Base-by-base conservation (phyloP, 2,329 filamentous ascomycete genomes). In the Sclerotinia spermophila region DNA sequence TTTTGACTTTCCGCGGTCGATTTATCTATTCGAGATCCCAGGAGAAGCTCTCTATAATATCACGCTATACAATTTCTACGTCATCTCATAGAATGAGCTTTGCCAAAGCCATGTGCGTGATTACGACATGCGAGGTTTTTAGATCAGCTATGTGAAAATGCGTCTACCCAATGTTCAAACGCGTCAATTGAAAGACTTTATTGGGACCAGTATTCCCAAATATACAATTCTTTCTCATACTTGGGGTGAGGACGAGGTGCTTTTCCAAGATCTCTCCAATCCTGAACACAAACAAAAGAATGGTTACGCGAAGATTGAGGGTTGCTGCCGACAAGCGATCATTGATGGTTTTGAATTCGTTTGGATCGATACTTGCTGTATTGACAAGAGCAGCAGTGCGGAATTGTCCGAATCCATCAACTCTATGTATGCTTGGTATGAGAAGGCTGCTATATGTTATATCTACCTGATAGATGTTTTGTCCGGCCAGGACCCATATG, bases 321-420 rank as follows among this genome's bases (percentile, higher is more conserved):
- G 45, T 40, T 67, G 65, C n/a, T 35, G 33, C 33, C 45, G 6
- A 21, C 51, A 44, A 13, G 65, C 65, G 10, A 61, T 61, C 7
- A 33, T 24, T n/a, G 61, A 66, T 35, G 6, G 21, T 30, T 51
- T 30, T 33, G 48, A 40, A 24, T 70, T 38, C 5, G 24, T 71
- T 48, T 68, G 67, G 72, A 72, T 73, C 48, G 72, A 73, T 64
- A 72, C 72, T 40, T 72, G 73, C 27, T 72, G 70, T 64, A 72
- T 73, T 42, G 72, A 73, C 48, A 74, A 73, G 61, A 66, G 53
- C 17, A 72, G 67, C 60, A 58, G 45, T 21, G 60, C 70, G 11
- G 72, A 74, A 38, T 40, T 74, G 7, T 67, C 66, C 21, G 69
- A 72, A 59, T 48, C 67, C 13, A 72, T 74, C 53, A 73, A 72